Base-by-base conservation (phyloP, 2,329 filamentous ascomycete genomes). In the Trichoderma pleuroti region DNA sequence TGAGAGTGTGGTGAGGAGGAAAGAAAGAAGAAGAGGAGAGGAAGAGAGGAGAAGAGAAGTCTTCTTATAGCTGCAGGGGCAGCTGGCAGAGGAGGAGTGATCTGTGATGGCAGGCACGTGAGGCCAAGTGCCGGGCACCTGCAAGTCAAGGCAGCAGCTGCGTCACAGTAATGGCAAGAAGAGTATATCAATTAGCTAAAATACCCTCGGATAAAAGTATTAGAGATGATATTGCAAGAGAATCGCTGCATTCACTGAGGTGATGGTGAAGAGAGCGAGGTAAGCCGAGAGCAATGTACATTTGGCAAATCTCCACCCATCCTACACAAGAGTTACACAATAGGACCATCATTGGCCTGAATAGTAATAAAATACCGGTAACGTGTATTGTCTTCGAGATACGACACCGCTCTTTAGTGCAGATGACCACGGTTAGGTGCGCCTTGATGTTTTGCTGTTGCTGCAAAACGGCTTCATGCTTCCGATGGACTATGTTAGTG, bases 61-160 rank as follows among this genome's bases (percentile, higher is more conserved):
- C 46, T 57, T 68, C 42, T 68, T 68, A 71, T 71, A 71, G 54
- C 34, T 56, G 64, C 8, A 49, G 54, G 30, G 16, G 67, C 24
- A 62, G 46, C 46, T 36, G 57, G 46, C 34, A 42, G 63, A 30
- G 24, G 32, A 56, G 24, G 68, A 56, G 36, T 63, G 67, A 70
- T 63, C 52, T 26, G 67, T 63, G 67, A 59, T 36, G 18, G 60
- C 18, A 28, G 52, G 26, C 68, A 70, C 68, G 68, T 70, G 68
- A 57, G 60, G 18, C 36, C 68, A 59, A 34, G 18, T 64, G 68
- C 34, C 60, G 36, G n/a, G 28, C 60, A 65, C 18, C 36, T 65
- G 61, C 68, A 64, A 34, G 52, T 24, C n/a, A 32, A 34, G 34
- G 46, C 26, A n/a, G 57, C 59, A 24, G 24, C n/a, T 46, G 26